Evolutionary conservation across 495 filamentous ascomycete genomes (phyloP), one percentile per base, ranked within the genome.

Genomic region (Opeltia flavorubescens): DNA sequence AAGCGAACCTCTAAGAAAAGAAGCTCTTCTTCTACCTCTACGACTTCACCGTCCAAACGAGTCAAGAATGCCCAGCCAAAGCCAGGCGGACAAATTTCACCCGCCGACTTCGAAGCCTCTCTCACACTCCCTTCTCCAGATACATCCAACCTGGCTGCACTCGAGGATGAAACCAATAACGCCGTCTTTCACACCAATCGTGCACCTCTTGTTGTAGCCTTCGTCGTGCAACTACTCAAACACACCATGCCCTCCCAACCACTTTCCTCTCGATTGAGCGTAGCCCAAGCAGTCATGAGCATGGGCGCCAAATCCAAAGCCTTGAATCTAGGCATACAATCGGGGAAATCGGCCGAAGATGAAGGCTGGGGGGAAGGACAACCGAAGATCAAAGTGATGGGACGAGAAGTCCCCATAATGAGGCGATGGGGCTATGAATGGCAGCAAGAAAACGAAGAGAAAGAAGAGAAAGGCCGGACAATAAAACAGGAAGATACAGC

Each of bases 191-290:
- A 76, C 36, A 89, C 84, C 8, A 93, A 91, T 56, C 68, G 86
- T 29, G 86, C 86, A 11, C 86, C 86, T 5, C 65, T 93, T 23
- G 80, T 89, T 8, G 65, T 93, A 15, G 86, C 86, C 5, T 91
- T 89, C 62, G 82, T 82, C 1, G 73, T 87, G 13, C 72, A 72
- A 48, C 59, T 89, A 43, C 54, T 89, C 38, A 80, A 80, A 44
- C 77, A 80, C 55, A 88, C 85, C 0, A 89, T 86, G 79, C 83
- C 85, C 0, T 77, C 81, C 49, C 86, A 93, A 57, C 86, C 86
- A 3, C 66, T 80, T n/a, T 87, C 82, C 4, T 86, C 84, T 52
- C 69, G 84, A 34, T 62, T 91, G 20, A 89, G 84, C 57, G 64
- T 93, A 20, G 83, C 74, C 0, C 84, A 89, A 57, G 84, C 82